Base-by-base conservation (phyloP, 1,284 basidiomycete genomes). In the Puccinia polysora region DNA sequence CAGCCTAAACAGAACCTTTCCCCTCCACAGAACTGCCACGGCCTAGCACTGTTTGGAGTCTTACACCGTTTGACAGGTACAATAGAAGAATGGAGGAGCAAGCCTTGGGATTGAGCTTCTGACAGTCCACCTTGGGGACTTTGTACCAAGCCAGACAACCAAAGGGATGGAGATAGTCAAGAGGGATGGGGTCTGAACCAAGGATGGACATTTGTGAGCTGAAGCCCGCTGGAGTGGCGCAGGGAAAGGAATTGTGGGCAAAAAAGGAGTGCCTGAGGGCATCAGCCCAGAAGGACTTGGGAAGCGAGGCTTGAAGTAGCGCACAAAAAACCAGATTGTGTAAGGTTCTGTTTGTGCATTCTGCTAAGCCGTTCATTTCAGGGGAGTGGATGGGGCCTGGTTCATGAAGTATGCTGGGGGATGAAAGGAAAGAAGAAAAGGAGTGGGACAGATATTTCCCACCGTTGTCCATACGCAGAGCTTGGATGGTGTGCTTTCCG, bases 311-410 rank as follows among this genome's bases (percentile, higher is more conserved):
- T n/a, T 75, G 71, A 10, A 75, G 47, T 0, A 81, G 74, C 73
- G 81, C 75, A 0, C 77, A 76, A 1, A 77, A 68, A 7, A 74
- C 74, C 25, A 70, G 73, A 20, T 78, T 76, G 0, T 78, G 56
- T 20, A 77, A 76, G 1, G 78, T 81, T 1, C 78, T 65, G 74
- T 78, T 74, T 25, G 74, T 7, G 53, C 80, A 62, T 74, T 79
- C 76, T 0, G 79, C 75, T 49, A 77, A 74, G 75, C 81, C 72
- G 75, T 80, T 82, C 72, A 76, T 18, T 53, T 77, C 74, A 1
- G 80, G 80, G 2, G 80, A 78, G 71, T 83, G 77, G 63, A 82
- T 81, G 0, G 80, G 75, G 14, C 78, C 80, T n/a, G 79, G 75
- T 53, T 79, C 73, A 25, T 74, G 76, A 28, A 70, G 47, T 2